Percentiles rank a stretch among this genome's conserved stretches.
These are phyloP conservation scores for Dillenia turbinata DNA, from an alignment of 164 flowering plant genomes.

Conservation along the genomic window DNA sequence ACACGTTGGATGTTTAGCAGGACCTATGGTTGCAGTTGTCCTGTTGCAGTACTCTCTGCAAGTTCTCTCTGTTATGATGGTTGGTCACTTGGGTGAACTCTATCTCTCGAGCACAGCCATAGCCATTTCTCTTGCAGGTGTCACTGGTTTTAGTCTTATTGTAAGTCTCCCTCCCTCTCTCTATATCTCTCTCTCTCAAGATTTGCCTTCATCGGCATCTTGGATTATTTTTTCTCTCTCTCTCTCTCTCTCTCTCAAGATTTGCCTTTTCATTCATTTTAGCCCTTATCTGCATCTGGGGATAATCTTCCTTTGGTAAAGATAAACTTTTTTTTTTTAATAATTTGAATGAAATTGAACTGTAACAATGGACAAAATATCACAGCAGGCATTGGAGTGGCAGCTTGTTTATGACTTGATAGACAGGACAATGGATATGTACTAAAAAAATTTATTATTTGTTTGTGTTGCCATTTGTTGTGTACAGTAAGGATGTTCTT, in stretches of 20 bases:
- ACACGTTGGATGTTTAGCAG: conserved; percentile 25
- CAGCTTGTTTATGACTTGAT: no score
- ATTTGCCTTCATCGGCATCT: neutral
- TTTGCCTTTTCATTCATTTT: neutral
- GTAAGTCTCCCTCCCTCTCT: conserved; percentile 15
- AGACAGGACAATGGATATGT: no score
- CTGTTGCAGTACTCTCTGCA: conserved; percentile 26
- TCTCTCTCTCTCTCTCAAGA: neutral
- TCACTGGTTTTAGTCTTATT: conserved; percentile 38
- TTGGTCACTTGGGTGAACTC: conserved; percentile 42
- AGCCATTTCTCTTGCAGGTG: conserved; percentile 28
- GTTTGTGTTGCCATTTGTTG: no score
- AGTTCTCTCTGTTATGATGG: conserved; percentile 33
- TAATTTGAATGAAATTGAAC: no score
- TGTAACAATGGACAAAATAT: no score
- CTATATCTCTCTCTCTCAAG: neutral
- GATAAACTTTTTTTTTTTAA: no score
- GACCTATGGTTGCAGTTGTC: conserved; percentile 29
- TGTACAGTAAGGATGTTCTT: no score
- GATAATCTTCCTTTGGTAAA: no score
- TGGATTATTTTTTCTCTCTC: neutral
- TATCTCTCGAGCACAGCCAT: conserved; percentile 31
- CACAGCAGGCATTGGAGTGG: no score
- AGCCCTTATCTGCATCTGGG: no score
- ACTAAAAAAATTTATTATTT: no score